Evolutionary conservation across 2,329 filamentous ascomycete species (phyloP).

Genomic region (Pestalotiopsis fici): DNA sequence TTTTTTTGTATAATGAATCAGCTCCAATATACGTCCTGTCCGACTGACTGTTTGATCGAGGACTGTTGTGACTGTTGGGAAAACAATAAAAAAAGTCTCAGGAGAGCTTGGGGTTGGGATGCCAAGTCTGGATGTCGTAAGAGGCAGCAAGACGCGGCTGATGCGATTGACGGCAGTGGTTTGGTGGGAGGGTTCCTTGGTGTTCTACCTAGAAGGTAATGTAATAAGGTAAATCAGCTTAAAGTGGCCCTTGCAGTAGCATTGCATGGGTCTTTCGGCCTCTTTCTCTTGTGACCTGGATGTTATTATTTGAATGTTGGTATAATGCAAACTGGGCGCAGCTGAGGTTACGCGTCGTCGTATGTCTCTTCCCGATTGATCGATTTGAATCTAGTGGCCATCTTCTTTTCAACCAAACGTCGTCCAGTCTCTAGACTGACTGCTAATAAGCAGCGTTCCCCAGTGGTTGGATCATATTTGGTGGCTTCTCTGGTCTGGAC

Average conservation of each 20-base stretch:
- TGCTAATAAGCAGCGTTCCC: not conserved
- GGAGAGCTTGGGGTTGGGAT: not conserved
- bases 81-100: not conserved
- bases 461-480: not conserved
- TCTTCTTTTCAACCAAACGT: not conserved
- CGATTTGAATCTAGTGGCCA: not conserved
- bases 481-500: not conserved
- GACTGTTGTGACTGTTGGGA: not conserved
- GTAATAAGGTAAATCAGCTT: not conserved
- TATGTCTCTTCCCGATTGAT: not conserved
- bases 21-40: not conserved
- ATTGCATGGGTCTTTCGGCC: not conserved
- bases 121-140: not conserved
- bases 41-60: not conserved
- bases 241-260: constrained; percentile 8
- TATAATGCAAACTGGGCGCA: not conserved
- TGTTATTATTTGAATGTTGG: not conserved
- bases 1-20: not conserved
- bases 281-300: not conserved
- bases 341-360: not conserved
- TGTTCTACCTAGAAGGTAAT: not conserved
- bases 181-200: not conserved
- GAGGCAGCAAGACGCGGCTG: not conserved
- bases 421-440: not conserved
- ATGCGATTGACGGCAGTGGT: not conserved